Base-by-base conservation (phyloP, 2,329 filamentous ascomycete genomes). In the Alternaria tenuissima region DNA sequence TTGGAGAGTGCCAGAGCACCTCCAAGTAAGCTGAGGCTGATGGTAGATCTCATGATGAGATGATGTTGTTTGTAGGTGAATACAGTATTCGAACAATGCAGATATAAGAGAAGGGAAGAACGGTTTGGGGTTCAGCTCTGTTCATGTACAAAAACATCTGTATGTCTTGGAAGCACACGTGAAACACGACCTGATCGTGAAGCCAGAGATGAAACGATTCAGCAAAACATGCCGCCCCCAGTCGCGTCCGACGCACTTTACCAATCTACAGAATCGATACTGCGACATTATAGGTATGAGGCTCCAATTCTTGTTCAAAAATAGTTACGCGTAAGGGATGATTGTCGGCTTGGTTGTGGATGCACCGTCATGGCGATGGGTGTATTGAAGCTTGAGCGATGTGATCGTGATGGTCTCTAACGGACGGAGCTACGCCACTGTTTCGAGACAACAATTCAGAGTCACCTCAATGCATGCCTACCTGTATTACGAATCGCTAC, bases 141-240 rank as follows among this genome's bases (percentile, higher is more conserved):
- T 55, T 38, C 26, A 16, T 49, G 9, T 28, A 48, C 39, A 44
- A 51, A 18, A 14, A 43, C 30, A 11, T 53, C 18, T 18, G 34
- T 5, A 41, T 22, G 32, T 44, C 38, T 22, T 42, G 22, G 28
- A 22, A 28, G 54, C 39, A 47, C 46, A 52, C 48, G 36, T 73
- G 70, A 74, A 73, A 74, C 71, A 39, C 51, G 58, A 65, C 49
- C 46, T 55, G 51, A 61, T 57, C 42, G 60, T 63, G 64, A 62
- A 65, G 61, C 62, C 48, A 59, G 43, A 62, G 59, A 53, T 73
- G 70, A 74, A 73, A 73, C 70, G 48, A 41, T 52, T 52, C 32
- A 32, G 34, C 48, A 14, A 39, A 41, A 52, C 48, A 52, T 39
- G 48, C 34, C 48, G 48, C 14, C 34, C 30, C 46, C 20, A 16